Conservation (phyloP, 164 flowering plant species). For the Umbellularia californica region DNA sequence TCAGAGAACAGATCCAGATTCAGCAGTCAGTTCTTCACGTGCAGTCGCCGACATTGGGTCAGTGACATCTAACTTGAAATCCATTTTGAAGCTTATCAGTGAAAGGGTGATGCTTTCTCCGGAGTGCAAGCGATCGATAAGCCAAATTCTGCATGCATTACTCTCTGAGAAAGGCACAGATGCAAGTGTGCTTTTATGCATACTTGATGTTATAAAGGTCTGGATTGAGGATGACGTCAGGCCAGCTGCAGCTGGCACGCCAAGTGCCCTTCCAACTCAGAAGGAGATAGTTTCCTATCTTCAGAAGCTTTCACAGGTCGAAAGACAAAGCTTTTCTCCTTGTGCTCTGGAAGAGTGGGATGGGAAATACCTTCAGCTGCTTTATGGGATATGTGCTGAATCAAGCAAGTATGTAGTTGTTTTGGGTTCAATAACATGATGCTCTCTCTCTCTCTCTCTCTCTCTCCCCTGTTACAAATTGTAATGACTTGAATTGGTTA, state of each 20-base stretch:
- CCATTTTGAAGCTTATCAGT: slow-evolving; percentile 74
- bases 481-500: slow-evolving; percentile 17
- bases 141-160: slow-evolving; percentile 62
- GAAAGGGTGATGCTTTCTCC: slow-evolving; percentile 82
- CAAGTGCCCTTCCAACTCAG: slow-evolving; percentile 50
- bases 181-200: slow-evolving; percentile 83
- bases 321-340: slow-evolving; percentile 63
- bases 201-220: slow-evolving; percentile 76
- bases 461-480: no score
- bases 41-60: slow-evolving; percentile 73
- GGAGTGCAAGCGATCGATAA: slow-evolving; percentile 72
- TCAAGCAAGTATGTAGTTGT: slow-evolving; percentile 51
- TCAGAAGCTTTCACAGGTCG: slow-evolving; percentile 95
- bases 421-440: slow-evolving; percentile 3
- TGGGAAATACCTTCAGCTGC: slow-evolving; percentile 84
- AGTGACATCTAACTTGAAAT: slow-evolving; percentile 69
- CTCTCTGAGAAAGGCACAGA: slow-evolving; percentile 89
- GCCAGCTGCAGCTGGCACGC: slow-evolving; percentile 39
- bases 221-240: slow-evolving; percentile 87
- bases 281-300: slow-evolving; percentile 88
- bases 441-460: neutral
- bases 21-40: slow-evolving; percentile 84
- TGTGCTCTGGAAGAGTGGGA: slow-evolving; percentile 82
- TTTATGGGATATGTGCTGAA: slow-evolving; percentile 91
- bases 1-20: slow-evolving; percentile 64